Percentiles rank a stretch among this genome's conserved stretches.
Evolutionary conservation across 225 moss, liverwort and hornwort genomes (phyloP).

Genomic region (Polytrichum commune): DNA sequence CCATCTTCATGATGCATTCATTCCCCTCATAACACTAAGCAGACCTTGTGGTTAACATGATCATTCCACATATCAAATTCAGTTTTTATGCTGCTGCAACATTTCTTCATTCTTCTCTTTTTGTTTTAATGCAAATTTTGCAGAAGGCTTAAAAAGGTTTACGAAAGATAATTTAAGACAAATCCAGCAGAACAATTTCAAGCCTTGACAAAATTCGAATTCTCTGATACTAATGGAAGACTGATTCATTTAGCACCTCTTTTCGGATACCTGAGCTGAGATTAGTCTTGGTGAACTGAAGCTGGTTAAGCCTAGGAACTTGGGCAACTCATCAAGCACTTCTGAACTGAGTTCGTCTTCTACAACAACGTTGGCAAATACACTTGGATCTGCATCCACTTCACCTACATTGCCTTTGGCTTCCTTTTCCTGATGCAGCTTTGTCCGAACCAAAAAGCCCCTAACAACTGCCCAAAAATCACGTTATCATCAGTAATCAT

Average conservation of each 20-base stretch:
- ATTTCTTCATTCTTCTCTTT: background rate
- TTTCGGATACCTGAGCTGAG: constrained; percentile 1
- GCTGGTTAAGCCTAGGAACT: constrained; percentile 7
- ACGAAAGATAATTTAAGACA: background rate
- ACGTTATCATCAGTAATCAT: background rate
- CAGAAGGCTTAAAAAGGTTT: background rate
- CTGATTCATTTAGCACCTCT: background rate
- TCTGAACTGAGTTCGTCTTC: constrained; percentile 6
- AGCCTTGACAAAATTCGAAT: too few relatives aligned
- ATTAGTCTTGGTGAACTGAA: constrained; percentile 4
- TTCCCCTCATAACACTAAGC: too few relatives aligned
- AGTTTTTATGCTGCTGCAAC: background rate
- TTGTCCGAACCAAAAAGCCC: constrained; percentile 34
- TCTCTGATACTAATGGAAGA: too few relatives aligned
- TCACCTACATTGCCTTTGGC: constrained; percentile 18
- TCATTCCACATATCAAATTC: background rate
- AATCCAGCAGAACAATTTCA: too few relatives aligned
- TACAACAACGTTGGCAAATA: background rate
- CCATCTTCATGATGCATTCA: too few relatives aligned
- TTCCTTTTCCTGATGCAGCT: background rate
- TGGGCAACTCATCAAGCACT: constrained; percentile 3
- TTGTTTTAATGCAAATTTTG: too few relatives aligned
- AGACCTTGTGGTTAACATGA: background rate
- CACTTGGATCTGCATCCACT: background rate
- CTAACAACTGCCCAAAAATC: constrained; percentile 40